Evolutionary conservation across 768 basidiomycete species (phyloP).

Genomic region (Russula compacta): DNA sequence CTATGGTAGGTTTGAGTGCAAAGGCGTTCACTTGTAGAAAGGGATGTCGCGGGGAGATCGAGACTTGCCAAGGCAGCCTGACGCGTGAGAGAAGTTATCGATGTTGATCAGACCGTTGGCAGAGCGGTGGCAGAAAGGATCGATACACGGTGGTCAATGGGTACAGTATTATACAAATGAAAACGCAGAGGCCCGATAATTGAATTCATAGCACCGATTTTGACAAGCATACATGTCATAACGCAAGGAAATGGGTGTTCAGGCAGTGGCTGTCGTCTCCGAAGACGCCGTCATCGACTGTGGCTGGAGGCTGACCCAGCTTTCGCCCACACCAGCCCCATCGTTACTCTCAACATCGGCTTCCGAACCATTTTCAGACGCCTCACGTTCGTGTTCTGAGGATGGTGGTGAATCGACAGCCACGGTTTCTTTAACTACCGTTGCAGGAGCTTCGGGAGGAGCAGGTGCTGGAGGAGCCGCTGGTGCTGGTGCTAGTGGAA

Average conservation of each 20-base stretch:
- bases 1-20: background rate
- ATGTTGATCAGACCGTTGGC: background rate
- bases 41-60: background rate
- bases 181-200: background rate
- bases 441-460: constrained; percentile 19
- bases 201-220: background rate
- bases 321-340: constrained; percentile 42
- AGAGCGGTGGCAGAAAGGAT: background rate
- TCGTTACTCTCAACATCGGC: constrained; percentile 63
- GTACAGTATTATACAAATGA: constrained; percentile 10
- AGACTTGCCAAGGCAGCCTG: too few relatives aligned
- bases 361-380: constrained; percentile 48
- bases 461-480: constrained; percentile 17
- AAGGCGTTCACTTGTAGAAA: background rate
- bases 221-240: background rate
- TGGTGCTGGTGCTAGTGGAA: constrained; percentile 3
- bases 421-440: background rate
- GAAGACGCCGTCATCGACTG: background rate
- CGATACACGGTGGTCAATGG: background rate
- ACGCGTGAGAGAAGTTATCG: background rate
- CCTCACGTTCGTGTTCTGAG: constrained; percentile 23
- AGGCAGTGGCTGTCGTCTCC: background rate
- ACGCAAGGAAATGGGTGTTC: background rate
- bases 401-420: constrained; percentile 17
- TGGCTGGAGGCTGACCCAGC: constrained; percentile 57